Base-by-base conservation (phyloP, 2,329 filamentous ascomycete genomes). In the Byssothecium circinans region DNA sequence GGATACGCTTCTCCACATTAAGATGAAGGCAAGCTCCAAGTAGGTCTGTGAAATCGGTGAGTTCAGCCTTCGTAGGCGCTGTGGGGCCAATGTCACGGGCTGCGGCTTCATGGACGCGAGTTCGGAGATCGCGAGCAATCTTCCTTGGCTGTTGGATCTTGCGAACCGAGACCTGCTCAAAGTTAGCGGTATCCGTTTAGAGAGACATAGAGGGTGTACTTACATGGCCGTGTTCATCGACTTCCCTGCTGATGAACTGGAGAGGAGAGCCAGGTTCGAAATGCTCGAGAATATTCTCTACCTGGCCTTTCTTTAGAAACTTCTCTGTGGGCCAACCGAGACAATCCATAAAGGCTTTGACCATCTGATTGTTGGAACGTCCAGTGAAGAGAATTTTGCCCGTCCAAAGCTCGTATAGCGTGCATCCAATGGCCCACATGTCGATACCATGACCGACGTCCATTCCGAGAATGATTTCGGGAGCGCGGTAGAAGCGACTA, bases 381-480 rank as follows among this genome's bases (percentile, higher is more conserved):
- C 94, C 94, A 1, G 90, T 91, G 70, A 99, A 99, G 25, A 99
- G 79, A 48, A 99, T 97, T 71, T 96, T 96, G 64, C 94, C 94
- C 0, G 94, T 97, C 75, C 95, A 97, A 33, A 99, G 79, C 74
- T 99, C 94, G 71, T 95, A 99, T 23, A 97, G 79, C 0, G 94
- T 99, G 74, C 94, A 99, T 30, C 94, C 95, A 57, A 97, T 90
- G 7, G 92, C 95, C 94, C 94, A 99, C 79, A 96, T 89, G 70
- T 99, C 94, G 56, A 97, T 89, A 7, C 88, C 87, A 68, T 92
- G 95, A 68, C 96, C 91, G 69, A 95, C 96, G 8, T 88, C 87
- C 77, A 96, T 91, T n/a, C 94, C 94, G 3, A 99, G 81, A 52
- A 99, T 96, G 66, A 99, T 90, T 74, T 99, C 94, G 2, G 95